Percentiles rank a stretch among this genome's conserved stretches.
phyloP scores from a whole-genome alignment of 2,329 filamentous ascomycete species.

The Ophiocordyceps australis region DNA sequence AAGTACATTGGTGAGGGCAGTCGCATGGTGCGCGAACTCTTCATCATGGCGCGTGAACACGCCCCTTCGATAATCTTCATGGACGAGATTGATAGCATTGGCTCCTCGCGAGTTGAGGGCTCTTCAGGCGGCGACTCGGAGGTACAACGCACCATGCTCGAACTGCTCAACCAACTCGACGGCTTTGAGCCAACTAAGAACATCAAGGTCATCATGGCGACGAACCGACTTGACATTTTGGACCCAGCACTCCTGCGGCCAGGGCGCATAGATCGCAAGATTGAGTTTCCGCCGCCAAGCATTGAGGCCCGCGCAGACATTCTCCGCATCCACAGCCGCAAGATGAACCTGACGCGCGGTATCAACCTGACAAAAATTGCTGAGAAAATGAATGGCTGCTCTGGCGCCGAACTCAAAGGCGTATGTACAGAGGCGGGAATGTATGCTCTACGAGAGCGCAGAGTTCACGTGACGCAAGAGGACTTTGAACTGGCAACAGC shows the following conservation, averaged over 20 bases:
- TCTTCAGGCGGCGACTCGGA: slow-evolving; percentile 92
- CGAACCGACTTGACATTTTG: slow-evolving; percentile 91
- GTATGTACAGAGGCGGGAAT: slow-evolving; percentile 98
- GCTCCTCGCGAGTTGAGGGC: slow-evolving; percentile 89
- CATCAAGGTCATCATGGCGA: slow-evolving; percentile 99
- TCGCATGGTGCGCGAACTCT: slow-evolving; percentile 95
- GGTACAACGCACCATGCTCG: slow-evolving; percentile 96
- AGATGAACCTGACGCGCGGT: slow-evolving; percentile 95
- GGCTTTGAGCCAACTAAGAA: slow-evolving; percentile 99
- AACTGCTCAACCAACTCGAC: slow-evolving; percentile 93
- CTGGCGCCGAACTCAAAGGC: slow-evolving; percentile 92
- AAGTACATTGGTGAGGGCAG: slow-evolving; percentile 99
- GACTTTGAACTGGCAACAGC: slow-evolving; percentile 97
- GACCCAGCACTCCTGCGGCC: slow-evolving; percentile 88
- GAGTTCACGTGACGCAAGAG: slow-evolving; percentile 96
- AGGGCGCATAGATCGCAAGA: slow-evolving; percentile 96
- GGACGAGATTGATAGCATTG: slow-evolving; percentile 99
- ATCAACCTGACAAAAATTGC: slow-evolving; percentile 98
- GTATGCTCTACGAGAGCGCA: slow-evolving; percentile 87
- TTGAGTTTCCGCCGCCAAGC: slow-evolving; percentile 93
- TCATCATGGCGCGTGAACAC: slow-evolving; percentile 97
- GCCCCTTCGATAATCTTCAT: slow-evolving; percentile 99
- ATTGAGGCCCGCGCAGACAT: slow-evolving; percentile 96
- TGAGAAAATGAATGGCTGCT: slow-evolving; percentile 99
- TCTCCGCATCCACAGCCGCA: slow-evolving; percentile 88